phyloP scores from a whole-genome alignment of 164 flowering plant species.

The Taxillus chinensis region DNA sequence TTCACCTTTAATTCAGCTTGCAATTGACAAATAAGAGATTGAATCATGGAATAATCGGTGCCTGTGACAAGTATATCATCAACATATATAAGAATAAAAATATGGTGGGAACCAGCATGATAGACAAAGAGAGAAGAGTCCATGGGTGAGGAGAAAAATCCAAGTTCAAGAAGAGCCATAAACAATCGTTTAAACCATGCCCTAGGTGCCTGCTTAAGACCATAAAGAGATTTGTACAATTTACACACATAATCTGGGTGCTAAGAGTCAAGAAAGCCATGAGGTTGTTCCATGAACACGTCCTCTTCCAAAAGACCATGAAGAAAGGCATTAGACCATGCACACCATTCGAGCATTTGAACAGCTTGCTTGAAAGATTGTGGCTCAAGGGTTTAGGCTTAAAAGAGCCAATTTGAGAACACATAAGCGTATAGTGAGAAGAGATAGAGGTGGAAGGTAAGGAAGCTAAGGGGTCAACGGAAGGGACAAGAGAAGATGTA shows the following conservation, averaged over 20 bases:
- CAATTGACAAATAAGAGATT: neutral
- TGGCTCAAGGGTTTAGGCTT: neutral
- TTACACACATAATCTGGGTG: slow-evolving; percentile 3
- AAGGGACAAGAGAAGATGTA: too few relatives aligned
- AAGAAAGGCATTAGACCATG: slow-evolving; percentile 4
- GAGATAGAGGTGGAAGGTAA: too few relatives aligned
- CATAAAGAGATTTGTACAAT: neutral
- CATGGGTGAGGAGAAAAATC: too few relatives aligned
- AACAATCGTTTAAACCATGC: neutral
- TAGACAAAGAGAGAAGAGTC: slow-evolving; percentile 5
- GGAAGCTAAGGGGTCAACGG: too few relatives aligned
- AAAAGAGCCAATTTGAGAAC: neutral
- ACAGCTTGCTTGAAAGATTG: neutral
- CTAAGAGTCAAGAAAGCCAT: neutral
- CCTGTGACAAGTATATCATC: slow-evolving; percentile 4
- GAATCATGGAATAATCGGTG: neutral
- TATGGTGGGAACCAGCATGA: too few relatives aligned
- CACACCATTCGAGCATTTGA: too few relatives aligned
- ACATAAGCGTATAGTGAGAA: neutral
- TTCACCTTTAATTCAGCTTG: neutral
- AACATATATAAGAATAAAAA: neutral
- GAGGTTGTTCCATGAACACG: slow-evolving; percentile 7
- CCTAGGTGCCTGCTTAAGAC: neutral
- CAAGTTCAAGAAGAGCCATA: too few relatives aligned
- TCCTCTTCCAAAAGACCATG: neutral